Conservation (phyloP, 345 rosid genomes). For the Camelina laxa region DNA sequence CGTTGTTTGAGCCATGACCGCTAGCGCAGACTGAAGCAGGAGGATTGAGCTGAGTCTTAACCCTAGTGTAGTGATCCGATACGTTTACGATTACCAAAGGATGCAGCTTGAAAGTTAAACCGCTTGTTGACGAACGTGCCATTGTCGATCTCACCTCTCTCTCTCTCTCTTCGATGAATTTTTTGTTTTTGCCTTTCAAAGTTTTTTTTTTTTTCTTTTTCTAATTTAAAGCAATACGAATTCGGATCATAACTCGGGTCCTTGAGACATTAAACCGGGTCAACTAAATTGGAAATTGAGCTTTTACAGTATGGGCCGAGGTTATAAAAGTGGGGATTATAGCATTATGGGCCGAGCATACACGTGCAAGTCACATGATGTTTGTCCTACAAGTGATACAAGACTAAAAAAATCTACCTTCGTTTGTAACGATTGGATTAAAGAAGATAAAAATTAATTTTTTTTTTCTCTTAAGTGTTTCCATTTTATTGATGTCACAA, state of each 20-base stretch:
- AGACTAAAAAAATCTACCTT: no score
- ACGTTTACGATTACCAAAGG: constrained; percentile 93
- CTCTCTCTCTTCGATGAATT: constrained; percentile 7
- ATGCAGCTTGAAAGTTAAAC: constrained; percentile 94
- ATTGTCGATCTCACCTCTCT: constrained; percentile 38
- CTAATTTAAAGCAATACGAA: not conserved
- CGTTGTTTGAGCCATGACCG: constrained; percentile 39
- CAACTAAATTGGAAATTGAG: no score
- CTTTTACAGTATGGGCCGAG: no score
- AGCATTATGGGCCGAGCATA: no score
- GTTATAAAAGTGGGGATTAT: no score
- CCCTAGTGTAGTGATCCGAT: constrained; percentile 92
- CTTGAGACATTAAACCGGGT: no score
- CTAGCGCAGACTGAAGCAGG: constrained; percentile 45
- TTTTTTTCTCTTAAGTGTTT: no score
- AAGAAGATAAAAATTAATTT: no score
- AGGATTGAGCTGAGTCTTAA: constrained; percentile 77
- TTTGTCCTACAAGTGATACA: no score
- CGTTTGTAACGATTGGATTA: no score
- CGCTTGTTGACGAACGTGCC: constrained; percentile 97
- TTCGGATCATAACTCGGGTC: not conserved
- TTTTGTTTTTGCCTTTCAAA: not conserved
- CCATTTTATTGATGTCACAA: no score
- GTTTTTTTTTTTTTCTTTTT: not conserved
- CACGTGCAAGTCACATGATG: no score